Percentiles rank a stretch among this genome's conserved stretches.
Evolutionary conservation across 1,284 basidiomycete species (phyloP).

Genomic region (Sporisorium iseilematis-ciliati): DNA sequence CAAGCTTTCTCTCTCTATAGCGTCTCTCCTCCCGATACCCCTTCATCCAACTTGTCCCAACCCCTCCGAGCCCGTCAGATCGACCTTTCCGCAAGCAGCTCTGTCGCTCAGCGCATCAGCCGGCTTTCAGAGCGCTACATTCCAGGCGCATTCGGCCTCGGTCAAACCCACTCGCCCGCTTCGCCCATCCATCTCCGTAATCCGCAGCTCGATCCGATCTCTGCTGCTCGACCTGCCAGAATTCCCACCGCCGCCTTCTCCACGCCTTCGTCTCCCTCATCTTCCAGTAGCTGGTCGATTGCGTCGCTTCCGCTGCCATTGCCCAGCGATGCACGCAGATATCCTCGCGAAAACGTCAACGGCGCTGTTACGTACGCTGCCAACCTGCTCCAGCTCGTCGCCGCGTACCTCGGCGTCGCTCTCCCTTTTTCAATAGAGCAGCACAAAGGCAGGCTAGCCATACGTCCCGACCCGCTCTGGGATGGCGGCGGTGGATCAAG

Average conservation of each 20-base stretch:
- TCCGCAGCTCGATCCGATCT: conserved; percentile 1
- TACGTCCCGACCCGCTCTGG: conserved; percentile 57
- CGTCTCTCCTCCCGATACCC: conserved; percentile 28
- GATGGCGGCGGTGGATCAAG: conserved; percentile 47
- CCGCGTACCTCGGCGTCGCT: conserved; percentile 52
- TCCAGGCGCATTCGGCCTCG: conserved; percentile 47
- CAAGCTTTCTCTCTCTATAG: conserved; percentile 44
- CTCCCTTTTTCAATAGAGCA: conserved; percentile 54
- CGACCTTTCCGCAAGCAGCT: conserved; percentile 36
- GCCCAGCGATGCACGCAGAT: conserved; percentile 51
- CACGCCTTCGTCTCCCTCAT: neutral
- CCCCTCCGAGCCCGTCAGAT: conserved; percentile 9
- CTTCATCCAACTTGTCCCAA: neutral
- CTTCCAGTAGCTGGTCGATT: conserved; percentile 51
- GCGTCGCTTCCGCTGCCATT: conserved; percentile 45
- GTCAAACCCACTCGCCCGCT: conserved; percentile 12
- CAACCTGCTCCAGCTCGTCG: conserved; percentile 50
- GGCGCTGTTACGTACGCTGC: conserved; percentile 51
- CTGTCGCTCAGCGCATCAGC: conserved; percentile 40
- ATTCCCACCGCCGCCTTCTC: neutral
- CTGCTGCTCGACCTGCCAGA: neutral
- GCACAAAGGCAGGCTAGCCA: conserved; percentile 38
- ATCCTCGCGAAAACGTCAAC: conserved; percentile 53
- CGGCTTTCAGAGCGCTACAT: conserved; percentile 53
- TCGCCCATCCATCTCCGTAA: neutral